phyloP scores from a whole-genome alignment of 495 filamentous ascomycete species.

The Hypoxylon lienhwacheense region DNA sequence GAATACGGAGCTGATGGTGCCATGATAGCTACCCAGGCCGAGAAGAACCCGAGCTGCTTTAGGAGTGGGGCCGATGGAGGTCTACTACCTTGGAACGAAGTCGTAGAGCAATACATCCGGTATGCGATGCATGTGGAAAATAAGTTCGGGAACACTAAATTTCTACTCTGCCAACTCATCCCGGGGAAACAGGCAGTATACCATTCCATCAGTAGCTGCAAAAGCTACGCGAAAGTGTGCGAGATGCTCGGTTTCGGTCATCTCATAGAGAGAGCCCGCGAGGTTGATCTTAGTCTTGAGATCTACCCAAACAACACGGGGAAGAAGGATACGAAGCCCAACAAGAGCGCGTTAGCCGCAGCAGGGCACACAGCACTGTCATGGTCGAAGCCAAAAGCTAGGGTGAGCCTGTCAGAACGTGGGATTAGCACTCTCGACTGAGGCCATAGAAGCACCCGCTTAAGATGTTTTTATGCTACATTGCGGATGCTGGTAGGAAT shows the following conservation, averaged over 20 bases:
- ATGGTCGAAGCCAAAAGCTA: slow-evolving; percentile 28
- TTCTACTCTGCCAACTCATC: slow-evolving; percentile 77
- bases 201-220: slow-evolving; percentile 55
- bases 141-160: slow-evolving; percentile 89
- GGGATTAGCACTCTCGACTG: slow-evolving; percentile 19
- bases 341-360: slow-evolving; percentile 43
- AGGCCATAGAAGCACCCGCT: slow-evolving; percentile 17
- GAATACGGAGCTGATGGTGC: slow-evolving; percentile 87
- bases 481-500: slow-evolving; percentile 9
- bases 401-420: slow-evolving; percentile 41
- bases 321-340: slow-evolving; percentile 43
- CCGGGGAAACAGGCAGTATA: slow-evolving; percentile 71
- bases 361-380: slow-evolving; percentile 39
- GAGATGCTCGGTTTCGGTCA: slow-evolving; percentile 62
- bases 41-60: slow-evolving; percentile 86
- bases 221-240: slow-evolving; percentile 67
- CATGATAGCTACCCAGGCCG: slow-evolving; percentile 94
- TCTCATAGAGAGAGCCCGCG: slow-evolving; percentile 58
- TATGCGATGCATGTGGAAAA: slow-evolving; percentile 76
- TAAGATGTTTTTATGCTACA: background rate
- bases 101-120: slow-evolving; percentile 72
- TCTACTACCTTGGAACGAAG: slow-evolving; percentile 68
- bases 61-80: slow-evolving; percentile 64
- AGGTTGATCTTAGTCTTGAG: slow-evolving; percentile 65
- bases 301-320: slow-evolving; percentile 53